Conservation (phyloP, 331 rosid species). For the Quercus phellos region DNA sequence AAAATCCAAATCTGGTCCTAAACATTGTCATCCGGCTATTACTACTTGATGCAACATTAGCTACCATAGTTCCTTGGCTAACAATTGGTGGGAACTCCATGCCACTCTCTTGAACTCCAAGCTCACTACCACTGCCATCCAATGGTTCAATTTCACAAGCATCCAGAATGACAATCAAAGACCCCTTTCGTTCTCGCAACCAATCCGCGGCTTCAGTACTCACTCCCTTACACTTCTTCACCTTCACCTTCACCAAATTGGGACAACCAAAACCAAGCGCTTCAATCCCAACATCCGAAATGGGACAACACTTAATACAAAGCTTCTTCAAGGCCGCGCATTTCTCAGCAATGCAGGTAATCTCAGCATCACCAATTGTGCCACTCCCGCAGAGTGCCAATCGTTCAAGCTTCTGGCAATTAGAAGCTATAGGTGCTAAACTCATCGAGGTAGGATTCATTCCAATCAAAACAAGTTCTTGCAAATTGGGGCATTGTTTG, state of each 20-base stretch:
- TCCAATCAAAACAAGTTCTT: slow-evolving; percentile 77
- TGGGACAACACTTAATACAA: slow-evolving; percentile 76
- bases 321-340: slow-evolving; percentile 69
- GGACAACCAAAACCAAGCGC: slow-evolving; percentile 74
- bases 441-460: slow-evolving; percentile 56
- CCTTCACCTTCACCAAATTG: slow-evolving; percentile 74
- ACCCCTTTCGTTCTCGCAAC: slow-evolving; percentile 56
- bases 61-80: slow-evolving; percentile 5
- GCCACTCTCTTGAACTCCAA: slow-evolving; percentile 35
- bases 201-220: slow-evolving; percentile 50
- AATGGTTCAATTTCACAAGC: slow-evolving; percentile 40
- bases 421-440: slow-evolving; percentile 51
- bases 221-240: slow-evolving; percentile 68
- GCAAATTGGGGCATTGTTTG: slow-evolving; percentile 50
- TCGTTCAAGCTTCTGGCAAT: slow-evolving; percentile 62
- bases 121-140: slow-evolving; percentile 40
- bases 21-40: slow-evolving; percentile 37
- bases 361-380: slow-evolving; percentile 66
- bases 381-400: slow-evolving; percentile 76
- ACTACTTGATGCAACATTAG: slow-evolving; percentile 36
- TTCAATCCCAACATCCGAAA: slow-evolving; percentile 62
- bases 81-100: slow-evolving; percentile 22
- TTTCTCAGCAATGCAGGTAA: slow-evolving; percentile 64
- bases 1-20: slow-evolving; percentile 51
- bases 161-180: slow-evolving; percentile 60